A percentile compares a stretch with the other conserved stretches of the same genome.
phyloP scores from a whole-genome alignment of 1,284 basidiomycete species.

The Ustilago shanxiensis region DNA sequence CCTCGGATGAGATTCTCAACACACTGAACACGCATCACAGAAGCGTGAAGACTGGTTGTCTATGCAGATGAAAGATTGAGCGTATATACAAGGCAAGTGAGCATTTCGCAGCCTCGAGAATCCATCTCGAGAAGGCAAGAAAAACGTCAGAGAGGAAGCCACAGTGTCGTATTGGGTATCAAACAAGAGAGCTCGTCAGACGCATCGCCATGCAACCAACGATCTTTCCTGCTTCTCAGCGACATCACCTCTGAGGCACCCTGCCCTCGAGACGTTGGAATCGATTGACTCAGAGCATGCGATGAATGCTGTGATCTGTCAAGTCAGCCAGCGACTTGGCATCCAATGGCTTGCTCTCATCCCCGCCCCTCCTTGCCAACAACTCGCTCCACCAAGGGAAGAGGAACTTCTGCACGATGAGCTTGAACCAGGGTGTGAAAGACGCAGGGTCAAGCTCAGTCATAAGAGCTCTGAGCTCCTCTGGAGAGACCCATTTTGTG shows the following conservation, averaged over 20 bases:
- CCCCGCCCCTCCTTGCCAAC: constrained; percentile 72
- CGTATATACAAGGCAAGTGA: not conserved
- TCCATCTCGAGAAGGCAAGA: no score
- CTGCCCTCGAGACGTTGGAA: no score
- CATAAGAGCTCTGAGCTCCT: constrained; percentile 91
- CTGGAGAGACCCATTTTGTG: constrained; percentile 89
- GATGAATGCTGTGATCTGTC: constrained; percentile 65
- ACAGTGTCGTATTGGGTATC: not conserved
- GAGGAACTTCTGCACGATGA: constrained; percentile 95
- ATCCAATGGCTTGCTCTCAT: constrained; percentile 44
- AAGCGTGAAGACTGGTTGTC: not conserved
- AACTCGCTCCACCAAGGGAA: constrained; percentile 99
- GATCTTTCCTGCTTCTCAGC: not conserved
- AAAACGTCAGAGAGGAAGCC: not conserved
- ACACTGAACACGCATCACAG: no score
- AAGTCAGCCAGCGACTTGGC: constrained; percentile 59
- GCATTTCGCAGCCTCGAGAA: no score
- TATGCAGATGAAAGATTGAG: not conserved
- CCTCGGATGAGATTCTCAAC: no score
- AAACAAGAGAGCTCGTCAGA: not conserved
- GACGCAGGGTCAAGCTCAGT: constrained; percentile 78
- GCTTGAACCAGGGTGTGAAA: constrained; percentile 99
- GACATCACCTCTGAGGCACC: no score
- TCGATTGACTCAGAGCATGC: constrained; percentile 59
- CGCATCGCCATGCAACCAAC: not conserved